Base-by-base conservation (phyloP, 2,329 filamentous ascomycete genomes). In the Colletotrichum spinosum region DNA sequence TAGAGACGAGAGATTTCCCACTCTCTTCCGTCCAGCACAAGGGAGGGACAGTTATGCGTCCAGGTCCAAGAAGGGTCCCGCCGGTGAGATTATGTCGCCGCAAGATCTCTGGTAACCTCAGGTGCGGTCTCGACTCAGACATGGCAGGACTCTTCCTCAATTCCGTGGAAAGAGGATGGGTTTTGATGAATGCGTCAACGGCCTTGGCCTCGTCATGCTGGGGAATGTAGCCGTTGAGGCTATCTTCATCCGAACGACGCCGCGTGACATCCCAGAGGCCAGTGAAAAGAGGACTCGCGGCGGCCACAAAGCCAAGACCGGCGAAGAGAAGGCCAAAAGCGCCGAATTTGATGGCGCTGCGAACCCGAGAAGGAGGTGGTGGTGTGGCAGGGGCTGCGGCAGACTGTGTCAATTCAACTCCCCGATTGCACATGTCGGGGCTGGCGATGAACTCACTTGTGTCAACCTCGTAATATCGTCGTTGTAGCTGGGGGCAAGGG, bases 41-140 rank as follows among this genome's bases (percentile, higher is more conserved):
- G 2, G 95, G 94, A 3, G 95, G 94, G 1, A 97, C 92, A 3
- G 88, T 88, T 67, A 99, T 88, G 76, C 88, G 91, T 38, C 89
- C 88, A 0, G 90, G 85, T 0, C 94, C 94, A 15, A 91, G 76
- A 11, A 99, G 83, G 11, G 92, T 92, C 6, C 93, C 93, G 38
- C 87, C 93, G 0, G 94, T 98, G 56, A 99, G 84, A 77, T 90
- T 97, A 75, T 93, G 89, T 3, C 80, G 78, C 44, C 92, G 88
- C 76, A 93, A 85, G 3, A 84, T 78, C 34, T 84, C 81, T 0
- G 95, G 94, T 73, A 97, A 91, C 78, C 94, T 96, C 75, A 97
- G 82, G 75, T 97, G 93, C 10, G 95, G 95, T 45, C 96, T 87
- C 39, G 91, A 90, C 77, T 97, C 94, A 39, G 82, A 85, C 77